Evolutionary conservation across 169 alveolate genomes (phyloP).

Genomic region (Babesia gibsoni): DNA sequence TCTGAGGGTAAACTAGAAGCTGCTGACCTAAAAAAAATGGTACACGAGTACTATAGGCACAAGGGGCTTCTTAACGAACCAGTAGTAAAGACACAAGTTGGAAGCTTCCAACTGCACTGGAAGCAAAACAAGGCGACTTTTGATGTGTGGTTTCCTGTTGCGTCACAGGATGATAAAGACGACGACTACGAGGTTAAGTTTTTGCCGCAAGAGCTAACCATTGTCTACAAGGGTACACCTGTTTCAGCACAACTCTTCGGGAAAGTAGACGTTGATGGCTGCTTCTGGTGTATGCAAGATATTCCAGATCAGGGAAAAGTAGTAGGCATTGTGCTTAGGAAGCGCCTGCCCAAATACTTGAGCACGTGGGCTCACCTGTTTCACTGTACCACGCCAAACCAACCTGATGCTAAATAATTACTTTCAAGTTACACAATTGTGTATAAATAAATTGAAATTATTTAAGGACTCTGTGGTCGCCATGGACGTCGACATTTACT

Average conservation of each 20-base stretch:
- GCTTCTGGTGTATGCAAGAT: conserved; percentile 59
- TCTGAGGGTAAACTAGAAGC: neutral
- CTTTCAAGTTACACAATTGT: neutral
- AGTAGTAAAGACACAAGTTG: neutral
- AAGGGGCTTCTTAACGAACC: conserved; percentile 56
- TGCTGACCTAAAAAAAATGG: conserved; percentile 32
- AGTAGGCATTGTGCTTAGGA: conserved; percentile 25
- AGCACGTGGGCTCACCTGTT: conserved; percentile 48
- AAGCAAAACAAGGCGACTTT: conserved; percentile 17
- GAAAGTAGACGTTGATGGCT: conserved; percentile 57
- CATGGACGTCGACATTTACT: conserved; percentile 1
- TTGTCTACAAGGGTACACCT: conserved; percentile 29
- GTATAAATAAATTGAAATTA: neutral
- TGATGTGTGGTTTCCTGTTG: conserved; percentile 53
- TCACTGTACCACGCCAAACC: conserved; percentile 3
- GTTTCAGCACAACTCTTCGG: conserved; percentile 25
- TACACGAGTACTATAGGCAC: conserved; percentile 12
- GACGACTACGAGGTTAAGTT: conserved; percentile 39
- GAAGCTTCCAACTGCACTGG: conserved; percentile 35
- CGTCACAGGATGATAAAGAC: neutral
- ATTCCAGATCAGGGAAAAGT: conserved; percentile 19
- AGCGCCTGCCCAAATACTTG: conserved; percentile 33
- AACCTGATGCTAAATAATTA: neutral
- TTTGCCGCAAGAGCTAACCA: conserved; percentile 48
- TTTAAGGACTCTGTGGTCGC: neutral